Conservation (phyloP, 2,329 filamentous ascomycete species). For the Colletotrichum camelliae region DNA sequence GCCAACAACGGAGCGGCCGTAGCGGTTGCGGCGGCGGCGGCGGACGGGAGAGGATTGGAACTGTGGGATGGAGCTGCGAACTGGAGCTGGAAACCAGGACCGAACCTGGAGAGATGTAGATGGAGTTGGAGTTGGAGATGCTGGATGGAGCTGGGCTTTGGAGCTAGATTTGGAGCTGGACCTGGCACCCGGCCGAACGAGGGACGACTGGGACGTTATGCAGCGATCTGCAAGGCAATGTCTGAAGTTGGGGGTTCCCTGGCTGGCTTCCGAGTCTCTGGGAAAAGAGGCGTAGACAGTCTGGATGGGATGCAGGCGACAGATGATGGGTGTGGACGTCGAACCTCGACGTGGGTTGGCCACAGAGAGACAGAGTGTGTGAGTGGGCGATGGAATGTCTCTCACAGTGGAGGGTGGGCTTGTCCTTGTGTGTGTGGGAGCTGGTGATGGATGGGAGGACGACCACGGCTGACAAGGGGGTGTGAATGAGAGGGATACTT, state of each 20-base stretch:
- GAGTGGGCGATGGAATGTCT: constrained; percentile 14
- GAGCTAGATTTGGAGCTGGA: background rate
- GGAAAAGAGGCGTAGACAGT: constrained; percentile 15
- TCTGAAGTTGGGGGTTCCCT: constrained; percentile 14
- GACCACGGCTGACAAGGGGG: background rate
- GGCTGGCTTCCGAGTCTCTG: constrained; percentile 10
- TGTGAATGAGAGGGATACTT: background rate
- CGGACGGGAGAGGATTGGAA: constrained; percentile 3
- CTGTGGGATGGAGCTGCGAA: background rate
- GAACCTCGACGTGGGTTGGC: constrained; percentile 9
- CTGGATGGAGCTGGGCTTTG: background rate
- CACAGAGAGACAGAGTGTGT: background rate
- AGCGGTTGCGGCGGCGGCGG: background rate
- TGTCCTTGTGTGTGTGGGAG: constrained; percentile 7
- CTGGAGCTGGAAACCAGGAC: background rate
- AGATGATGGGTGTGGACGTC: constrained; percentile 9
- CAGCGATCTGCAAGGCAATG: constrained; percentile 17
- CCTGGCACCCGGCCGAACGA: constrained; percentile 9
- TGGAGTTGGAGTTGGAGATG: background rate
- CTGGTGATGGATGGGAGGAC: constrained; percentile 5
- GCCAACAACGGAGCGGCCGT: background rate
- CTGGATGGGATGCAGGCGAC: constrained; percentile 18
- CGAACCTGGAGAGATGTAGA: background rate
- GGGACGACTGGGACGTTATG: constrained; percentile 19
- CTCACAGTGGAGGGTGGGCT: constrained; percentile 18